These are phyloP conservation scores for Ananas comosus DNA, from an alignment of 176 grass and related monocot genomes.

Conservation along the genomic window DNA sequence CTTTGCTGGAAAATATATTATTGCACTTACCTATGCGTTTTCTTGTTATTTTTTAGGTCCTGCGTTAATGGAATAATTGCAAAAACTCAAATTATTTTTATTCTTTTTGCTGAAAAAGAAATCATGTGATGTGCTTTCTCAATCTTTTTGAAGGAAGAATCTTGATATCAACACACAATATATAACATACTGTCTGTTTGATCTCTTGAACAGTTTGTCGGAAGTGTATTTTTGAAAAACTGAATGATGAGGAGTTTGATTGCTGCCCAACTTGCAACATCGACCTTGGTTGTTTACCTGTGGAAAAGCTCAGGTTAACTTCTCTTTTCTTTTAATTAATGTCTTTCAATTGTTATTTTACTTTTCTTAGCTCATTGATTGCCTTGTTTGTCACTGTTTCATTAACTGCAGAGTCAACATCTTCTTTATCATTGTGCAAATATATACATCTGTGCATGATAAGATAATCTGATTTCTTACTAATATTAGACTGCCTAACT, in stretches of 20 bases:
- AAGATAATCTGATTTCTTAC: background rate
- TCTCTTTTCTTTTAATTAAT: constrained; percentile 7
- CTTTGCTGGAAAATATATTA: too few species aligned
- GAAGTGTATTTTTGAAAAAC: constrained; percentile 83
- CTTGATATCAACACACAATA: background rate
- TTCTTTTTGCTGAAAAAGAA: too few species aligned
- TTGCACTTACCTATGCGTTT: too few species aligned
- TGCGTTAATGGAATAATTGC: too few species aligned
- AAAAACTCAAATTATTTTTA: too few species aligned
- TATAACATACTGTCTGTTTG: constrained; percentile 21
- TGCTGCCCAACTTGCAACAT: constrained; percentile 71
- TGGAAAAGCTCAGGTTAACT: constrained; percentile 78
- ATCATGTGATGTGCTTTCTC: constrained; percentile 5
- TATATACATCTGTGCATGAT: background rate
- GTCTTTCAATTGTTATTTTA: background rate
- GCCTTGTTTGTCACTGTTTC: background rate
- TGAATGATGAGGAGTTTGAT: constrained; percentile 56
- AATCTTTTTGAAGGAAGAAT: background rate
- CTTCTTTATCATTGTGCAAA: background rate
- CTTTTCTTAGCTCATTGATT: background rate
- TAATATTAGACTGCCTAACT: background rate
- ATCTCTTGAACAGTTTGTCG: constrained; percentile 56
- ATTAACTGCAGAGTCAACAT: background rate
- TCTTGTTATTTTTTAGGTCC: too few species aligned
- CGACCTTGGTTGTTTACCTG: constrained; percentile 60